A percentile compares a stretch with the other conserved stretches of the same genome.
These are phyloP conservation scores for Elsinoe batatas DNA, from an alignment of 2,329 filamentous ascomycete species.

Conservation along the genomic window DNA sequence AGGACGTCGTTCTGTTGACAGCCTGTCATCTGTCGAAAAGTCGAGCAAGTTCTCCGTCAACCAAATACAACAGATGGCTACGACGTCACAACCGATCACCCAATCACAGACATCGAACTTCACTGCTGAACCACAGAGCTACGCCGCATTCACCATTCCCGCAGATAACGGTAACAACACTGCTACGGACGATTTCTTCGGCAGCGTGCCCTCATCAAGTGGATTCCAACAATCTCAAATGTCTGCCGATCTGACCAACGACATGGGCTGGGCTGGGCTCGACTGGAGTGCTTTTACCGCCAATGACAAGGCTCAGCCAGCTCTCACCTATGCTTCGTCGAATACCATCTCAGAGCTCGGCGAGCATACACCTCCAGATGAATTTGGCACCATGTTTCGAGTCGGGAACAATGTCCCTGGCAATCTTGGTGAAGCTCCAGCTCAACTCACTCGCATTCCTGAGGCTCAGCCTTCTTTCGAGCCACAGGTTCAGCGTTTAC, in stretches of 20 bases:
- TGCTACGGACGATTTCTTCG: conserved; percentile 1
- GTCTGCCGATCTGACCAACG: conserved; percentile 13
- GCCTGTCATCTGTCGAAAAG: conserved; percentile 30
- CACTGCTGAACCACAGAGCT: background rate
- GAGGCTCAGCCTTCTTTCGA: background rate
- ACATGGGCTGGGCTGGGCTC: conserved; percentile 14
- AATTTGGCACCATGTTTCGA: conserved; percentile 20
- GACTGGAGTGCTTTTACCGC: conserved; percentile 14
- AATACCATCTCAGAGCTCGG: conserved; percentile 31
- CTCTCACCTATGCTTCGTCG: conserved; percentile 29
- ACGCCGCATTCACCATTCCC: conserved; percentile 9
- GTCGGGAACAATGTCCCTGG: background rate
- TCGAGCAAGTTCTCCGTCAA: conserved; percentile 11
- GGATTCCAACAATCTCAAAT: conserved; percentile 3
- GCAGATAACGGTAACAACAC: background rate
- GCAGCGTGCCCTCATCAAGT: background rate
- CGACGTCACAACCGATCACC: background rate
- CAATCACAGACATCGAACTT: background rate
- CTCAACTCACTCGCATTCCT: background rate
- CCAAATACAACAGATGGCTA: conserved; percentile 5
- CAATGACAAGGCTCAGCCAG: conserved; percentile 23
- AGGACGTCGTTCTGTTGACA: conserved; percentile 44
- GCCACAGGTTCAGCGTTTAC: background rate
- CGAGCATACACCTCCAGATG: conserved; percentile 27
- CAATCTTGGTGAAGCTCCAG: background rate